Base-by-base conservation (phyloP, 2,329 filamentous ascomycete species). In the Colletotrichum eremochloae region DNA sequence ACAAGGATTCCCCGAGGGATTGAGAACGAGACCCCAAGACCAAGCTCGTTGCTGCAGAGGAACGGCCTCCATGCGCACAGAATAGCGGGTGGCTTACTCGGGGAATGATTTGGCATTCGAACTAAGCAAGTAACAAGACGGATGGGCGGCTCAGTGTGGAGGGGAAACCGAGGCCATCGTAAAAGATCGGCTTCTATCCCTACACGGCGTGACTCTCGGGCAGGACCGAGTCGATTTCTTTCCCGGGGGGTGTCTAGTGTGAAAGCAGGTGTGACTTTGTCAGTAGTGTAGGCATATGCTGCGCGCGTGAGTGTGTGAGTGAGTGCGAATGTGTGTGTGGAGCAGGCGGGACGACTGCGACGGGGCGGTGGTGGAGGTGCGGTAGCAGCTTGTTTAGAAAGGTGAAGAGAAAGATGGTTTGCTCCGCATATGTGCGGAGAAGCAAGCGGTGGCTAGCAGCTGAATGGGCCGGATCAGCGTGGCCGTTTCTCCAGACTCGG, bases 401-500 rank as follows among this genome's bases (percentile, higher is more conserved):
- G 58, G 44, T 46, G 65, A 68, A 66, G 69, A 72, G 65, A 63
- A 46, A 53, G 52, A 53, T 60, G 46, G 65, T 50, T 70, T 65
- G 48, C 70, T 65, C 70, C 66, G 70, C 66, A 72, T 38, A 70
- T 50, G 61, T 72, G 70, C 70, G 66, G 70, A 70, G 70, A 64
- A 65, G 70, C n/a, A 64, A 65, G 70, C n/a, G 33, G 29, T 50
- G 60, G 66, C 18, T 56, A 33, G 65, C 40, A 31, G 61, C 15
- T 70, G 55, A 72, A 60, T 61, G 61, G 70, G 42, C 70, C 70
- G 55, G 66, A 70, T 42, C 58, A 64, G 55, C 56, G 58, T 48
- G 60, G 63, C 55, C 58, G 66, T 33, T 65, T 72, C 67, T 65
- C 61, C 60, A 70, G 40, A 60, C 36, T 68, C 15, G 58, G 66